Evolutionary conservation across 2,329 filamentous ascomycete genomes (phyloP), one percentile per base, ranked within the genome.

Genomic region (Xylariales sp.): DNA sequence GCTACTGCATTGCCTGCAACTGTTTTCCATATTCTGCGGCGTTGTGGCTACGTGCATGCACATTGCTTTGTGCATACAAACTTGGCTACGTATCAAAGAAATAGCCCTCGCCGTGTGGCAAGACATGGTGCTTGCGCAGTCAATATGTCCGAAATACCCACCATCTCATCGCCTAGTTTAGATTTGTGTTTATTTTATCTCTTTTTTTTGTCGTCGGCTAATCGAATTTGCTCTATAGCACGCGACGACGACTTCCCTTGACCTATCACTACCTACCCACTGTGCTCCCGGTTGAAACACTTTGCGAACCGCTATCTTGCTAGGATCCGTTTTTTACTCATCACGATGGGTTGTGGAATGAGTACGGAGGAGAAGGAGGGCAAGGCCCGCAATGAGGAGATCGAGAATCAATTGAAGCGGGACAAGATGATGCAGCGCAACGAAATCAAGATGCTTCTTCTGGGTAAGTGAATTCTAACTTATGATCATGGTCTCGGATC

Each of bases 361-460:
- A 98, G 95, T 83, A 97, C 96, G 80, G 96, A 98, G 87, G 96
- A 98, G 86, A 97, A 97, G 91, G 96, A 98, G 94, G 95, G 96
- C 85, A 98, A 97, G 93, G 93, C 94, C 87, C 91, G 96, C 77
- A 98, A 99, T 82, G 96, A 99, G 88, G 95, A 98, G 90, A 99
- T 99, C 80, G 96, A 99, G 85, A 98, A 97, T 82, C 95, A 98
- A 87, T 87, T 98, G 80, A 98, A 97, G 89, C 89, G 93, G 82
- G 96, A 99, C 81, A 97, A 97, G 85, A 93, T 98, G 93, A 92
- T 97, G 87, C 94, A 97, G 86, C 91, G 95, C 78, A 99, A 99
- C 77, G 96, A 99, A 85, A 99, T 99, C 86, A 99, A 99, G 89
- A 98, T 99, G 96, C 87, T 99, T 77, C 89, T 99, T 78, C 91